A percentile compares a stretch with the other conserved stretches of the same genome.
Conservation (phyloP, 2,329 filamentous ascomycete genomes). For the Thielaviopsis ethacetica region DNA sequence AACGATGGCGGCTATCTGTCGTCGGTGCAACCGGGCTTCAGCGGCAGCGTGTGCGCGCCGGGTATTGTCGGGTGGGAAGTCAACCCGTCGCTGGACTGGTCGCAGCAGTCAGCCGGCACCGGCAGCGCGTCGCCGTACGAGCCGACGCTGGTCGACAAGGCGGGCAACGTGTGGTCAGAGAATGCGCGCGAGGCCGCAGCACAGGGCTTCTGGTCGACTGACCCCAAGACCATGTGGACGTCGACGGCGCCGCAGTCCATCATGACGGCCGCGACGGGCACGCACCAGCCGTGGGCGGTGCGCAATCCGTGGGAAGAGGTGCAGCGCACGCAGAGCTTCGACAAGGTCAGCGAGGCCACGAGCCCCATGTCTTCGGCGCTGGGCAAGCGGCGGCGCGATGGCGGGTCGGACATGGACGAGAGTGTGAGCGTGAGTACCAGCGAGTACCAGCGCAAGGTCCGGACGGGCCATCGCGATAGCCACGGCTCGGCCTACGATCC, state of each 20-base stretch:
- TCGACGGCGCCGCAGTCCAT: neutral
- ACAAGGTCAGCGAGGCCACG: neutral
- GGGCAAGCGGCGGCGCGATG: slow-evolving; percentile 10
- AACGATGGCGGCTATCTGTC: neutral
- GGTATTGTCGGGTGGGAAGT: slow-evolving; percentile 5
- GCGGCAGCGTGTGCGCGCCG: slow-evolving; percentile 3
- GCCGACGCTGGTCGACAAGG: slow-evolving; percentile 8
- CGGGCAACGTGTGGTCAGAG: slow-evolving; percentile 2
- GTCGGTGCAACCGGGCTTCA: slow-evolving; percentile 7
- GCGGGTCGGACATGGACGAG: slow-evolving; percentile 3
- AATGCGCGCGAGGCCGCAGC: neutral
- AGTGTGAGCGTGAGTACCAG: neutral
- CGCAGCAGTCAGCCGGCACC: slow-evolving; percentile 1
- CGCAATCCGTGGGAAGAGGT: slow-evolving; percentile 8
- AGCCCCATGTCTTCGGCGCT: slow-evolving; percentile 2
- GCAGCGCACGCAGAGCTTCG: slow-evolving; percentile 4
- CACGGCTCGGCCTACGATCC: neutral
- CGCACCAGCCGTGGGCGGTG: neutral
- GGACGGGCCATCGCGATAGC: neutral
- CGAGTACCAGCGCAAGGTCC: slow-evolving; percentile 3
- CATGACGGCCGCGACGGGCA: neutral
- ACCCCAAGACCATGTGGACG: slow-evolving; percentile 6
- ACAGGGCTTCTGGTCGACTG: slow-evolving; percentile 3
- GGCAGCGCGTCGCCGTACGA: slow-evolving; percentile 8
- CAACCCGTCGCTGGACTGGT: slow-evolving; percentile 3